Percentiles rank a stretch among this genome's conserved stretches.
These are phyloP conservation scores for Plantago ovata DNA, from an alignment of 257 asterid genomes.

Conservation along the genomic window DNA sequence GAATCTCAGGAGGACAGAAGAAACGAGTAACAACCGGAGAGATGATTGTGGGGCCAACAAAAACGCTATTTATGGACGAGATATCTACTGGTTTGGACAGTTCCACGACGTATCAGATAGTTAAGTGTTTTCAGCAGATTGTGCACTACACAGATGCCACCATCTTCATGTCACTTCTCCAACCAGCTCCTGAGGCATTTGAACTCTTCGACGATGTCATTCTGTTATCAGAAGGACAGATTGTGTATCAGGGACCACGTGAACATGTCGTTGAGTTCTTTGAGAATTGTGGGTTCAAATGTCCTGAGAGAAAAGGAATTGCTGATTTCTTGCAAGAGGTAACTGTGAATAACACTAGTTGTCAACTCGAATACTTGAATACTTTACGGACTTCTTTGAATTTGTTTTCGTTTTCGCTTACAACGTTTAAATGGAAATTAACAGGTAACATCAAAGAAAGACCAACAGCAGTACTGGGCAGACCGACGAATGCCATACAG, in stretches of 20 bases:
- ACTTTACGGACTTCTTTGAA: no score
- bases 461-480: conserved; percentile 71
- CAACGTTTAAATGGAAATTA: background rate
- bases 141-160: conserved; percentile 68
- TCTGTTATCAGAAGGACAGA: conserved; percentile 61
- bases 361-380: background rate
- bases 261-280: conserved; percentile 49
- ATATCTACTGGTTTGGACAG: conserved; percentile 80
- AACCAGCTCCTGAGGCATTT: conserved; percentile 76
- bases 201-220: conserved; percentile 68
- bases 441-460: conserved; percentile 69
- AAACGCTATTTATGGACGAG: conserved; percentile 68
- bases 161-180: conserved; percentile 67
- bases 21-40: conserved; percentile 84
- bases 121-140: conserved; percentile 60
- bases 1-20: conserved; percentile 84
- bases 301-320: conserved; percentile 71
- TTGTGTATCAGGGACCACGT: conserved; percentile 66
- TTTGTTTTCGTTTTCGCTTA: background rate
- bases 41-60: conserved; percentile 70
- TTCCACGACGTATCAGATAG: conserved; percentile 70
- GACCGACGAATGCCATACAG: conserved; percentile 39
- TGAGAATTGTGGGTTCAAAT: conserved; percentile 56
- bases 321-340: conserved; percentile 63
- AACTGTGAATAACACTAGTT: background rate